These are phyloP conservation scores for Cystobasidium onofrii DNA, from an alignment of 768 basidiomycete species.

Conservation along the genomic window DNA sequence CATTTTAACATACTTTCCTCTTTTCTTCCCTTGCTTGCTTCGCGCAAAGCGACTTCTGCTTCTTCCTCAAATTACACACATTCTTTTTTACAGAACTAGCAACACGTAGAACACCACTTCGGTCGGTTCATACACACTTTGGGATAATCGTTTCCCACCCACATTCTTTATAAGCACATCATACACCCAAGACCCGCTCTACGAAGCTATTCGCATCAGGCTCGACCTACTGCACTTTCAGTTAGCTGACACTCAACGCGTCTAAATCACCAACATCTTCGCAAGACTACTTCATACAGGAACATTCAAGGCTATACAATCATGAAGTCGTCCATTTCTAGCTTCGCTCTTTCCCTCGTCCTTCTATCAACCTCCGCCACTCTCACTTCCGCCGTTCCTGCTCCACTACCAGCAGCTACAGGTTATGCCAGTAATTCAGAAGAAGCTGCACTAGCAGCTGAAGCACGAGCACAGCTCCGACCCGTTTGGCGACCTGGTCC, in stretches of 20 bases:
- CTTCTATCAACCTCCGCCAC: neutral
- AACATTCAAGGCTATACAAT: neutral
- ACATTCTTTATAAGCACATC: neutral
- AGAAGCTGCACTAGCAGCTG: neutral
- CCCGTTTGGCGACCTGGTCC: constrained; percentile 6
- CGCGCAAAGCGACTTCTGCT: neutral
- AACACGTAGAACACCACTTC: neutral
- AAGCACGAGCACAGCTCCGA: neutral
- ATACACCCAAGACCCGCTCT: neutral
- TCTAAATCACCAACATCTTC: too few species aligned
- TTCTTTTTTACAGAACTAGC: neutral
- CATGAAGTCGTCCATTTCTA: constrained; percentile 9
- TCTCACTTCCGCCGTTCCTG: neutral
- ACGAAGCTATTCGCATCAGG: too few species aligned
- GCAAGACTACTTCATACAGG: too few species aligned
- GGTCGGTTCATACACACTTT: neutral
- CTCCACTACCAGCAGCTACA: neutral
- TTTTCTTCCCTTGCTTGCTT: neutral
- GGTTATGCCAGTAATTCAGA: neutral
- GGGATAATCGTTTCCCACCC: neutral
- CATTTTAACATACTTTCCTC: neutral
- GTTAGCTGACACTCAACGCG: too few species aligned
- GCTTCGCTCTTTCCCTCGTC: neutral
- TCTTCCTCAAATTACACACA: neutral
- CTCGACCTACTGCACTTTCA: too few species aligned